Base-by-base conservation (phyloP, 2,329 filamentous ascomycete species). In the Pyricularia sp. region DNA sequence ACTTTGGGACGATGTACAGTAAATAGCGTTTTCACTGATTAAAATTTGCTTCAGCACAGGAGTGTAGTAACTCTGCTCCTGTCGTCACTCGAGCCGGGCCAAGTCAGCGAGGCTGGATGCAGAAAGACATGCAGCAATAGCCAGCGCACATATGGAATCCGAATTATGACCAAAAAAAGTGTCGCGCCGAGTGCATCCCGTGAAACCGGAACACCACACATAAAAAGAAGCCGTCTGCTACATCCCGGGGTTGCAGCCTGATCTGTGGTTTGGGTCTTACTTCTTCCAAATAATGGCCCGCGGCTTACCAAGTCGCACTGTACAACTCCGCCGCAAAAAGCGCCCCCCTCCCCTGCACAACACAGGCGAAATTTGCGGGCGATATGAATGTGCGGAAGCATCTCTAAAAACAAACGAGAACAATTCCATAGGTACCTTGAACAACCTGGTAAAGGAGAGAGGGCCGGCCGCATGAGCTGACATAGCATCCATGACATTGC, bases 331-430 rank as follows among this genome's bases (percentile, higher is more conserved):
- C 64, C 33, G 30, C 64, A 30, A 33, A 33, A 50, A 33, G 31
- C 6, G 6, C 33, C 64, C 63, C 64, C 31, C 2, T 4, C 33
- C 63, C 61, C 63, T 65, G 10, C 64, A 36, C 64, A 23, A 30
- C 20, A 23, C 64, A 65, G 64, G 64, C 64, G 64, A 65, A 30
- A 65, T 65, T 36, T 36, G 64, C 64, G 33, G 64, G 30, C 30
- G 30, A 33, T 65, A 33, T 65, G 20, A 36, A 65, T 65, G 11
- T 17, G 42, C 17, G 42, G 17, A 50, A 17, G 42, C 42, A 50
- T 50, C 42, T 4, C 42, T 17, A 50, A 50, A 42, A 50, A 50
- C 42, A 50, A 50, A 50, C 42, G 20, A 50, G 17, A 50, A 50
- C 20, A 50, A 50, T 50, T 7, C 14, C 7, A 3, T 20, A 50